phyloP scores from a whole-genome alignment of 495 filamentous ascomycete genomes.

The Geoglossum glabrum region DNA sequence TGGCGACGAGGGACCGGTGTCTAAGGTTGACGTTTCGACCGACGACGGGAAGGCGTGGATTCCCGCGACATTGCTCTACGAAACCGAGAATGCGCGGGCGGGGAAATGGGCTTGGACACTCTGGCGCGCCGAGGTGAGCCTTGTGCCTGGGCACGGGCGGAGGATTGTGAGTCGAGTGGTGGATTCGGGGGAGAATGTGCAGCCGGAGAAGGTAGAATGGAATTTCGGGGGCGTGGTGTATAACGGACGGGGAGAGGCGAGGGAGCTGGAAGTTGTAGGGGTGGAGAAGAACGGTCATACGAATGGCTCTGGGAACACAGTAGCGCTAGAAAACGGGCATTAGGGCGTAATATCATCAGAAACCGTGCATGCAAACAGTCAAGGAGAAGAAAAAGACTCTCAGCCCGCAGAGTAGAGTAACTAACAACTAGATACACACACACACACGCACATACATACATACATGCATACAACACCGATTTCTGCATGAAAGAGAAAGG shows the following conservation, averaged over 20 bases:
- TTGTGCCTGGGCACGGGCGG: conserved; percentile 7
- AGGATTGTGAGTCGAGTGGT: conserved; percentile 8
- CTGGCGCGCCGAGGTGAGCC: conserved; percentile 5
- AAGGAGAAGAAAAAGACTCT: too few relatives aligned
- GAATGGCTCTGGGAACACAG: too few relatives aligned
- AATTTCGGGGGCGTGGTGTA: conserved; percentile 34
- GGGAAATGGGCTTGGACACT: conserved; percentile 10
- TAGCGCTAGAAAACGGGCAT: too few relatives aligned
- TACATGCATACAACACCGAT: too few relatives aligned
- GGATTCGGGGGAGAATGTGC: conserved; percentile 14
- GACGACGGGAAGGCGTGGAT: conserved; percentile 33
- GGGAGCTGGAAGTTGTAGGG: conserved; percentile 20
- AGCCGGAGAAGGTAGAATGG: conserved; percentile 12
- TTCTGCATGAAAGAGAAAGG: too few relatives aligned
- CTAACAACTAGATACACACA: too few relatives aligned
- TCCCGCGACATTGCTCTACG: conserved; percentile 10
- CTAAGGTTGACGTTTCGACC: conserved; percentile 30
- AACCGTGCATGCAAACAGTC: too few relatives aligned
- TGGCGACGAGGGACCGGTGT: background rate
- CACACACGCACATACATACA: too few relatives aligned
- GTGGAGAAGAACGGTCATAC: too few relatives aligned
- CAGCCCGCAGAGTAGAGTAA: too few relatives aligned
- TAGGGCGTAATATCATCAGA: too few relatives aligned
- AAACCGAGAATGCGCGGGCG: background rate
- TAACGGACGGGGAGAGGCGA: conserved; percentile 36